Base-by-base conservation (phyloP, 768 basidiomycete genomes). In the Boletus sensibilis region DNA sequence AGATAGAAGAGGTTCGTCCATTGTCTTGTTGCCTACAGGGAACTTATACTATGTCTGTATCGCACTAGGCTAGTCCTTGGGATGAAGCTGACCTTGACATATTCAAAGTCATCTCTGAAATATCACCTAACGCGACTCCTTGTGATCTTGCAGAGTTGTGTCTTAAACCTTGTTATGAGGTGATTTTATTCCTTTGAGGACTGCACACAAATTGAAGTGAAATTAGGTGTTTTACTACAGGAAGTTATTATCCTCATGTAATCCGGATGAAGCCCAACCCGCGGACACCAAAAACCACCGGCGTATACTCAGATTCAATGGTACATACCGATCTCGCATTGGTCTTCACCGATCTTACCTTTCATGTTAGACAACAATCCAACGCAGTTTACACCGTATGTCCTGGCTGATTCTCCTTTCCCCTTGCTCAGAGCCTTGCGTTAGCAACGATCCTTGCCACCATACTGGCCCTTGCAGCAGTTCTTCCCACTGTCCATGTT, bases 121-220 rank as follows among this genome's bases (percentile, higher is more conserved):
- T 80, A 23, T 70, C 74, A 0, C 79, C 80, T 8, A 77, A 84
- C 44, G 64, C 72, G 4, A 66, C 72, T 0, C 75, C 85, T 0
- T 88, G 87, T 58, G 78, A 83, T 44, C 68, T 88, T 13, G 80
- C 84, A 18, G 64, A 73, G 1, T 69, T 88, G 16, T 81, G 81
- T 65, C 74, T 74, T 11, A 84, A 81, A 57, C 80, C 85, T 6
- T 90, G 88, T 66, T 68, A 69, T 29, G 83, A 89, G 74, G 87
- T 86, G 52, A 49, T 27, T 53, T 21, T 27, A 29, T 44, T 27
- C 25, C 18, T 25, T 40, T 5, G 21, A 33, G 31, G 40, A 20
- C 5, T 31, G 39, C 27, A 9, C 31, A 33, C 33, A n/a, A 48
- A 1, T 47, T 61, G 45, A 66, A 45, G 48, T 21, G 29, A 51